Percentiles rank a stretch among this genome's conserved stretches.
phyloP scores from a whole-genome alignment of 2,329 filamentous ascomycete species.

The Alternaria ventricosa region DNA sequence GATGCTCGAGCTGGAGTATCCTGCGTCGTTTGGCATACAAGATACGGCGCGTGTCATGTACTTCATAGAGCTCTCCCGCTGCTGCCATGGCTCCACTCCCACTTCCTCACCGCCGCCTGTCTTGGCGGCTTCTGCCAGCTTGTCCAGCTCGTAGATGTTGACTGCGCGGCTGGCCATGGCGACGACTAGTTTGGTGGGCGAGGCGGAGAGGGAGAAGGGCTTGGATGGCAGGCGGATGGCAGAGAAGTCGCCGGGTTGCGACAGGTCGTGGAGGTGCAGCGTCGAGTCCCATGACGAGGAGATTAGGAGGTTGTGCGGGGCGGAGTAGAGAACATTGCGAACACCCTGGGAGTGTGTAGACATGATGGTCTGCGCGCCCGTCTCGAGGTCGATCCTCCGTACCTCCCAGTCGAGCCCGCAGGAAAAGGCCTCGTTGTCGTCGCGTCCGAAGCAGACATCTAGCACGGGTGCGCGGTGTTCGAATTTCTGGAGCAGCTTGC shows the following conservation, averaged over 20 bases:
- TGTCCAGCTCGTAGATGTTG: constrained; percentile 87
- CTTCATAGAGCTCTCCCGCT: constrained; percentile 90
- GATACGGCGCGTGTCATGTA: constrained; percentile 93
- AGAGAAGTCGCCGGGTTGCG: constrained; percentile 62
- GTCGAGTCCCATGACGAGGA: constrained; percentile 95
- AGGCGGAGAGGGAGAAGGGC: constrained; percentile 81
- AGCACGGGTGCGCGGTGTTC: constrained; percentile 86
- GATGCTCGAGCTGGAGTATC: constrained; percentile 90
- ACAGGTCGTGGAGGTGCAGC: constrained; percentile 79
- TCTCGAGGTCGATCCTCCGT: constrained; percentile 76
- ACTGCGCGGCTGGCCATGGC: constrained; percentile 95
- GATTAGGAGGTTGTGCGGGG: constrained; percentile 76
- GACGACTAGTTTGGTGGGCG: constrained; percentile 86
- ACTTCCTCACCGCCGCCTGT: constrained; percentile 37
- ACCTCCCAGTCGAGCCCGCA: constrained; percentile 89
- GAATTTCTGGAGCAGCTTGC: constrained; percentile 73
- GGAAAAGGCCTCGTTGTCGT: constrained; percentile 83
- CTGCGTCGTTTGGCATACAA: constrained; percentile 95
- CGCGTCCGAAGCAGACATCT: constrained; percentile 87
- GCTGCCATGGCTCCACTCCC: constrained; percentile 82
- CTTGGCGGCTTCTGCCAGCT: constrained; percentile 58
- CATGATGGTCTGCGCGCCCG: constrained; percentile 74
- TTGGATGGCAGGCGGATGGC: constrained; percentile 79
- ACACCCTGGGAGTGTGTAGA: constrained; percentile 82
- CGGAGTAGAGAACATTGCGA: constrained; percentile 82